A percentile compares a stretch with the other conserved stretches of the same genome.
Conservation (phyloP, 2,329 filamentous ascomycete genomes). For the Cryphonectria radicalis region DNA sequence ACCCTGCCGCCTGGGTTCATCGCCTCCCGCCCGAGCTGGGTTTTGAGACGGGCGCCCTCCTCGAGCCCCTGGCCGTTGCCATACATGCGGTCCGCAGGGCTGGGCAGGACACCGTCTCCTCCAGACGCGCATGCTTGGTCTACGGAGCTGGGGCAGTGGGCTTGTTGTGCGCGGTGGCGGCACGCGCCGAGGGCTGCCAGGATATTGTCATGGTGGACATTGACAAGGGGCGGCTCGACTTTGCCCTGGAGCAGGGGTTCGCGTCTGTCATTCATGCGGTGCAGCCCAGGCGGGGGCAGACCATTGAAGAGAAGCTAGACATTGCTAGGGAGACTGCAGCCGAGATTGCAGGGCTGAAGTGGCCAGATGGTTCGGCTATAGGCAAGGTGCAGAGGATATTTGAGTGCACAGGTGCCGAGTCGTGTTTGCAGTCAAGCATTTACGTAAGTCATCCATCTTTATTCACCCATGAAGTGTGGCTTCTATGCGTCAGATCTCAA, state of each 20-base stretch:
- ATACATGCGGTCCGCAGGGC: constrained; percentile 30
- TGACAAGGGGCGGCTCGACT: constrained; percentile 7
- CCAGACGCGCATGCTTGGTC: constrained; percentile 10
- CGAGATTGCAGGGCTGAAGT: neutral
- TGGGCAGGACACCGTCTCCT: constrained; percentile 33
- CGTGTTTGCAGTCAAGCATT: constrained; percentile 20
- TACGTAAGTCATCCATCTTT: constrained; percentile 9
- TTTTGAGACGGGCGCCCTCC: constrained; percentile 29
- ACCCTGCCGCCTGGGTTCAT: constrained; percentile 17
- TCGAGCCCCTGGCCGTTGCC: constrained; percentile 29
- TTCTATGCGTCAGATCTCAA: no score
- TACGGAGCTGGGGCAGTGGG: constrained; percentile 16
- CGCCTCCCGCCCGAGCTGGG: constrained; percentile 15
- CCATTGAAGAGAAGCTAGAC: constrained; percentile 15
- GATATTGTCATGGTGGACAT: constrained; percentile 19
- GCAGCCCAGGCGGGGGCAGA: constrained; percentile 4
- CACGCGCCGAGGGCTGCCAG: neutral
- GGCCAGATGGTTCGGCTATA: constrained; percentile 9
- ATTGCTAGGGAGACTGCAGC: constrained; percentile 15
- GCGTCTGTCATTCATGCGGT: constrained; percentile 31
- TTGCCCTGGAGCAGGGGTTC: constrained; percentile 28
- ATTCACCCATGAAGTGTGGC: no score
- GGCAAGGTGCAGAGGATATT: constrained; percentile 16
- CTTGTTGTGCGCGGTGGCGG: constrained; percentile 14
- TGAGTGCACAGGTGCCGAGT: constrained; percentile 19